Evolutionary conservation across 2,329 filamentous ascomycete species (phyloP).

Genomic region (Fusarium agapanthi): DNA sequence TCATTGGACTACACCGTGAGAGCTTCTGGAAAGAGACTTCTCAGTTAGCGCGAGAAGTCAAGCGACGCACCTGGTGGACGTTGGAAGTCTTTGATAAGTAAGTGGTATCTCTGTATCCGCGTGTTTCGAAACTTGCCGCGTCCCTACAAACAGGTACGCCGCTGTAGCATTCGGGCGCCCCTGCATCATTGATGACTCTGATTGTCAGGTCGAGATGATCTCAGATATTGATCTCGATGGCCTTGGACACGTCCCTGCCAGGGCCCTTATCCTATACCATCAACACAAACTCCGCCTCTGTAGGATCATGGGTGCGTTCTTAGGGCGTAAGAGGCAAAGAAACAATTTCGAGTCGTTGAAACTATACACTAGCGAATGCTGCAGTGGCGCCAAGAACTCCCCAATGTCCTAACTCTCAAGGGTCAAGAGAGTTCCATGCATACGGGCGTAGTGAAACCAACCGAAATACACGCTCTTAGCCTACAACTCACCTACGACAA

Average conservation of each 20-base stretch:
- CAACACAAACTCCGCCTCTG: background rate
- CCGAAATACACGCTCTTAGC: fast-evolving
- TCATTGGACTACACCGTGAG: background rate
- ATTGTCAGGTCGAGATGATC: background rate
- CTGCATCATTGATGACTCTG: background rate
- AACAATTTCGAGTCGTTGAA: fast-evolving
- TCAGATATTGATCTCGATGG: background rate
- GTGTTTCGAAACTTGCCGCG: too few relatives aligned
- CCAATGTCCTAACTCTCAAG: fast-evolving
- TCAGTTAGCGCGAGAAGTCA: fast-evolving
- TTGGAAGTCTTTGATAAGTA: background rate
- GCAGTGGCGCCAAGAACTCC: fast-evolving
- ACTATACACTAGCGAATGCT: background rate
- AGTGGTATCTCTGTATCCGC: too few relatives aligned
- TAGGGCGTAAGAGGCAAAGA: fast-evolving
- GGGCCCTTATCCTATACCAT: background rate
- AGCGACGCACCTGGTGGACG: background rate
- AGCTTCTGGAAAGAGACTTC: background rate
- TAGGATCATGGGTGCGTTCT: background rate
- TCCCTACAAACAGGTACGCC: background rate
- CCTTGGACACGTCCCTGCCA: fast-evolving
- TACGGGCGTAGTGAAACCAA: fast-evolving
- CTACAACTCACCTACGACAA: background rate
- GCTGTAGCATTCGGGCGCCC: background rate
- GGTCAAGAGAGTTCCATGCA: fast-evolving